These are phyloP conservation scores for Alloteropsis semialata DNA, from an alignment of 176 grass and related monocot genomes.

Conservation along the genomic window DNA sequence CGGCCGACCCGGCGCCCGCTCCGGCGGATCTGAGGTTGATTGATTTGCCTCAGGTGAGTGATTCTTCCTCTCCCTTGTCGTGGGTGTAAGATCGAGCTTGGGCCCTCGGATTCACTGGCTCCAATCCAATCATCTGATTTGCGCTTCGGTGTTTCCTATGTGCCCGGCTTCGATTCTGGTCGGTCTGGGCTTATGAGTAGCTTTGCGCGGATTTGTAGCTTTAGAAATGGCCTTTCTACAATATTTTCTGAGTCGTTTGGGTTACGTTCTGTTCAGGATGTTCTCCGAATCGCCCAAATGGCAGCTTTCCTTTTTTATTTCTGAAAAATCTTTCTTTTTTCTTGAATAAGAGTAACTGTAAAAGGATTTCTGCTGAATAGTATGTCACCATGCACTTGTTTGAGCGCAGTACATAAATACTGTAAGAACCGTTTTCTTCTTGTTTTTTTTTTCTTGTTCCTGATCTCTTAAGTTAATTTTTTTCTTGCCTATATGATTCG, in stretches of 20 bases:
- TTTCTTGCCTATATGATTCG: background rate
- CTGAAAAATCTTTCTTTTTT: background rate
- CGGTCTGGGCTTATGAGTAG: background rate
- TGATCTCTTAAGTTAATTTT: background rate
- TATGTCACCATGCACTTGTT: background rate
- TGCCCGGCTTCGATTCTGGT: background rate
- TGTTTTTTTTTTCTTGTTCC: background rate
- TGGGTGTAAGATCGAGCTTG: background rate
- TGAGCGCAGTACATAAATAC: background rate
- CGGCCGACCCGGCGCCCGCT: background rate
- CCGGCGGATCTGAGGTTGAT: conserved; percentile 27
- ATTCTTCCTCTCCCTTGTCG: background rate
- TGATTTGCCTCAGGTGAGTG: background rate
- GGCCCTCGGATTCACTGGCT: background rate
- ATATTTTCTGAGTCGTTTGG: background rate
- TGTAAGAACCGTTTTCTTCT: background rate
- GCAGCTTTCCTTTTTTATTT: background rate
- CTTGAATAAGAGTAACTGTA: no score
- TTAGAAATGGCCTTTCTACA: background rate
- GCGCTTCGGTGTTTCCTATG: background rate
- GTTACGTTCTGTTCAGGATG: background rate
- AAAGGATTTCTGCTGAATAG: background rate
- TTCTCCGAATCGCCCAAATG: background rate
- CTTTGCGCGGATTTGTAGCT: background rate
- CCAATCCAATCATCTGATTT: background rate